Base-by-base conservation (phyloP, 2,329 filamentous ascomycete genomes). In the Colletotrichum lindemuthianum region DNA sequence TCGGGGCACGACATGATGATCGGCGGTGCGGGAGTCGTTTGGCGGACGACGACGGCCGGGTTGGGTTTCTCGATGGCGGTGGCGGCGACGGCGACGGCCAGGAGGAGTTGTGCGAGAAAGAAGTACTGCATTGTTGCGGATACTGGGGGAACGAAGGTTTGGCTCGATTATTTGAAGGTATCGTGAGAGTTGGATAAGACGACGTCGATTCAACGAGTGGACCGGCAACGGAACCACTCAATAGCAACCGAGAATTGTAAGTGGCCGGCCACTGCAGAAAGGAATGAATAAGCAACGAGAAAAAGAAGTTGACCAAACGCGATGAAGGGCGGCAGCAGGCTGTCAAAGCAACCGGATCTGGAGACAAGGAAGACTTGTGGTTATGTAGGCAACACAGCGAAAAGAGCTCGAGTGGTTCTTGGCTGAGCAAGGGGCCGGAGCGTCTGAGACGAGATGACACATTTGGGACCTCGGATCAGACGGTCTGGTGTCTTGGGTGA, bases 1-100 rank as follows among this genome's bases (percentile, higher is more conserved):
- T 81, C 76, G 55, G 73, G 65, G 72, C 81, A 83, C 24, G 64
- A 60, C 40, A 54, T 43, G 52, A 53, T 37, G 48, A 40, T 57
- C 16, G 60, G 33, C 41, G 40, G 59, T 3, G 39, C 37, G 59
- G 55, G 55, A 11, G 55, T 39, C 12, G 59, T 49, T 48, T 67
- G 66, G 12, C 66, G 66, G 59, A 66, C 64, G 47, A 68, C 60
- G 43, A 67, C 13, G 59, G 52, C 48, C 32, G 51, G 41, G 33
- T 39, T 12, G 36, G 47, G 24, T 6, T 11, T 33, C 11, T 47
- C 13, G 54, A 59, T 32, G 41, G 52, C 64, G 53, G 45, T 56
- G 51, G 48, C 10, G 43, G 59, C 43, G n/a, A 60, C 48, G 12
- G 55, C 53, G 36, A 67, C 48, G 33, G 66, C 66, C 49, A 67